Evolutionary conservation across 768 basidiomycete species (phyloP), one percentile per base, ranked within the genome.

Genomic region (Hygrophorus pudorinus): DNA sequence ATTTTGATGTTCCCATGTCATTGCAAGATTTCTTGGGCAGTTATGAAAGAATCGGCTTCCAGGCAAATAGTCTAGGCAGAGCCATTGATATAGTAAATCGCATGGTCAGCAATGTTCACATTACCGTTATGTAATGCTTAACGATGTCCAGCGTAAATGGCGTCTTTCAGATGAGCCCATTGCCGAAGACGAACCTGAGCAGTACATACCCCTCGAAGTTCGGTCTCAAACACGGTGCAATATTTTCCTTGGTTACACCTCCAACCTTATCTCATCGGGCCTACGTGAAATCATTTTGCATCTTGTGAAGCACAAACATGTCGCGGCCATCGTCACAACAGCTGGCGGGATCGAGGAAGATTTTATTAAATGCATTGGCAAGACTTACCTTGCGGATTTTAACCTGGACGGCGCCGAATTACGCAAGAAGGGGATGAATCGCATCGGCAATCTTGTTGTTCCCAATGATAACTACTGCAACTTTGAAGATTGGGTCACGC

Each of bases 401-500:
- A 78, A 85, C 57, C 73, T 96, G 44, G 85, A 93, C 49, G 96
- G 96, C 11, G 87, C 90, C 4, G 80, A 81, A 45, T 65, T 99
- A 45, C 77, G 96, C 35, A 80, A 71, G 57, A 75, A 77, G 48
- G 96, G 96, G n/a, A 79, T 99, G 75, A 99, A 99, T 56, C 79
- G 96, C 29, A 91, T 98, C 49, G 96, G 96, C 27, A 99, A 99
- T 57, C 76, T 99, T 34, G 67, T 99, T 46, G 79, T 99, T 2
- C 96, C 96, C 2, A 99, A 99, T 58, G 90, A 96, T 55, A 98
- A 98, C 59, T 99, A 99, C 64, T 98, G 96, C 79, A 85, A 87
- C 56, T 99, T 98, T 53, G 96, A 99, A 65, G 94, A 98, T 60
- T 99, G 96, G 96, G 76, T 98, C n/a, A 81, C 79, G 14, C 96